A percentile compares a stretch with the other conserved stretches of the same genome.
Evolutionary conservation across 192 early-diverging fungal genomes (phyloP).

Genomic region (Backusella australiensis): DNA sequence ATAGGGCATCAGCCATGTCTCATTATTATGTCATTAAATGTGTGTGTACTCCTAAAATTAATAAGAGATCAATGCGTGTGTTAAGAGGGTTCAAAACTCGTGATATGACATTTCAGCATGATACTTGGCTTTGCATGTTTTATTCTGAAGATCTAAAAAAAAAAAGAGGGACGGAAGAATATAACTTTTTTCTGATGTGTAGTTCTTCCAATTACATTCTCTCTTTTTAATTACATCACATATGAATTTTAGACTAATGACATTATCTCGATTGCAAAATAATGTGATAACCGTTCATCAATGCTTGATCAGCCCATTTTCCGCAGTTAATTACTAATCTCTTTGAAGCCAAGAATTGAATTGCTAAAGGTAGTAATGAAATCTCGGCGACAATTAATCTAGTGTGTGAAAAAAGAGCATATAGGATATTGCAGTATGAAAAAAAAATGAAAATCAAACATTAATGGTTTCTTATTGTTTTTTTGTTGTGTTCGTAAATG

Average conservation of each 20-base stretch:
- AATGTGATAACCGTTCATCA: neutral
- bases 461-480: too few relatives aligned
- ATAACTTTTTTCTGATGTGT: neutral
- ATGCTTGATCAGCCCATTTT: neutral
- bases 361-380: neutral
- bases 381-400: neutral
- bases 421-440: neutral
- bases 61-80: neutral
- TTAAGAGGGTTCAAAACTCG: neutral
- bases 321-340: neutral
- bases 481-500: neutral
- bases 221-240: neutral
- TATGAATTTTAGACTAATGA: neutral
- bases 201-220: neutral
- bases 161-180: neutral
- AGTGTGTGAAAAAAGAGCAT: neutral
- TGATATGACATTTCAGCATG: neutral
- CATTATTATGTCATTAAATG: neutral
- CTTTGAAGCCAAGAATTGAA: neutral
- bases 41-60: neutral
- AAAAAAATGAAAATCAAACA: too few relatives aligned
- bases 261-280: too few relatives aligned
- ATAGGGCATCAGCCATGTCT: neutral
- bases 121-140: neutral
- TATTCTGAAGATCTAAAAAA: neutral